Conservation (phyloP, 2,329 filamentous ascomycete species). For the Cordyceps cateniannulata region DNA sequence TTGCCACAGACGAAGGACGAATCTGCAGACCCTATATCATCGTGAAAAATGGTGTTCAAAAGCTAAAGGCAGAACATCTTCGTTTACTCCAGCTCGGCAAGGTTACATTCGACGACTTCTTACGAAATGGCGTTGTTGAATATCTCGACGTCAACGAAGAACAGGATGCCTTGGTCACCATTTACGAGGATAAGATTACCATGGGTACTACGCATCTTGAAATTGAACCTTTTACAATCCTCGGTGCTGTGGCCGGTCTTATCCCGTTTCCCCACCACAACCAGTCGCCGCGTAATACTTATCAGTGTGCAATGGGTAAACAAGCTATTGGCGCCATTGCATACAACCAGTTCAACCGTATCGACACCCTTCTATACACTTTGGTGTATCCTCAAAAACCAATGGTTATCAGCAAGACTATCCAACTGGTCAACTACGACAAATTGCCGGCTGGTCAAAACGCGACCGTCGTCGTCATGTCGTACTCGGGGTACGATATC, state of each 20-base stretch:
- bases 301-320: conserved; percentile 99
- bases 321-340: conserved; percentile 98
- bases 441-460: conserved; percentile 96
- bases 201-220: conserved; percentile 87
- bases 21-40: conserved; percentile 96
- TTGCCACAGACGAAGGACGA: conserved; percentile 93
- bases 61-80: conserved; percentile 71
- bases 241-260: conserved; percentile 89
- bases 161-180: conserved; percentile 88
- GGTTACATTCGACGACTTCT: conserved; percentile 88
- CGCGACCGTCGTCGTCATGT: conserved; percentile 97
- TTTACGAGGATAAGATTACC: conserved; percentile 80
- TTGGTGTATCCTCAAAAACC: conserved; percentile 97
- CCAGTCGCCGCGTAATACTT: conserved; percentile 96
- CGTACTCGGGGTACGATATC: conserved; percentile 98
- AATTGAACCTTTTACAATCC: conserved; percentile 94
- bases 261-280: conserved; percentile 99
- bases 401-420: conserved; percentile 95
- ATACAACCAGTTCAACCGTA: conserved; percentile 95
- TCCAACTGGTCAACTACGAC: conserved; percentile 94
- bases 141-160: conserved; percentile 98
- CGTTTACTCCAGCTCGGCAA: conserved; percentile 75
- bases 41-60: conserved; percentile 80
- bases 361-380: conserved; percentile 91
- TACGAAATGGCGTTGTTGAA: conserved; percentile 84